Conservation (phyloP, 768 basidiomycete genomes). For the Psilocybe cyanescens region DNA sequence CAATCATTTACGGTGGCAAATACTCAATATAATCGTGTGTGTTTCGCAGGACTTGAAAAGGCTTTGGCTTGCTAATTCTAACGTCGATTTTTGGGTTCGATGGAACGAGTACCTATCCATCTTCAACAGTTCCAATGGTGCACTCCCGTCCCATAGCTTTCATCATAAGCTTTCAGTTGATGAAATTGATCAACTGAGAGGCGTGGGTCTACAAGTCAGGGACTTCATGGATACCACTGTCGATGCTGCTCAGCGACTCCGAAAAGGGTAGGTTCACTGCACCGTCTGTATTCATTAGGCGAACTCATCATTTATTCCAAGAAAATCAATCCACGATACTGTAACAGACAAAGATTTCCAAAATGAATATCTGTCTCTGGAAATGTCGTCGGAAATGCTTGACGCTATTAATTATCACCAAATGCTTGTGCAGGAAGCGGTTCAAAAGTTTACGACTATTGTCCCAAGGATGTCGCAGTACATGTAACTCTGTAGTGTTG, state of each 20-base stretch:
- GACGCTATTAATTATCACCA: constrained; percentile 29
- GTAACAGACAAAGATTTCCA: constrained; percentile 12
- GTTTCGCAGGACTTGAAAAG: constrained; percentile 34
- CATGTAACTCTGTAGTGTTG: background rate
- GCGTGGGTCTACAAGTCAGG: constrained; percentile 1
- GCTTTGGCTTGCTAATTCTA: constrained; percentile 33
- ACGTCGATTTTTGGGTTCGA: constrained; percentile 37
- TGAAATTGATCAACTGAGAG: constrained; percentile 19
- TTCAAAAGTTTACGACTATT: constrained; percentile 12
- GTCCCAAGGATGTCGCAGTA: background rate
- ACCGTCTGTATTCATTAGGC: background rate
- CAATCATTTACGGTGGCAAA: background rate
- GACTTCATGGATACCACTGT: constrained; percentile 22
- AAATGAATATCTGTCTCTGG: background rate
- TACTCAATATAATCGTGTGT: background rate
- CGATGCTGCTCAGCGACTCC: constrained; percentile 23
- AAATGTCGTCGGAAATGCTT: constrained; percentile 12
- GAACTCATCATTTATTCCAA: constrained; percentile 8
- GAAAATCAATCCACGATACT: constrained; percentile 22
- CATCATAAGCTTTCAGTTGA: constrained; percentile 21
- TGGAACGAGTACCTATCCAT: constrained; percentile 47
- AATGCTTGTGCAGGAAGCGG: constrained; percentile 20
- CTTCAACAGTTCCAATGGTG: constrained; percentile 21
- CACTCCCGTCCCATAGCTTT: constrained; percentile 16
- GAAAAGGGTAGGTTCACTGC: constrained; percentile 13